Evolutionary conservation across 164 flowering plant species (phyloP), one percentile per base, ranked within the genome.

Genomic region (Stephania yunnanensis): DNA sequence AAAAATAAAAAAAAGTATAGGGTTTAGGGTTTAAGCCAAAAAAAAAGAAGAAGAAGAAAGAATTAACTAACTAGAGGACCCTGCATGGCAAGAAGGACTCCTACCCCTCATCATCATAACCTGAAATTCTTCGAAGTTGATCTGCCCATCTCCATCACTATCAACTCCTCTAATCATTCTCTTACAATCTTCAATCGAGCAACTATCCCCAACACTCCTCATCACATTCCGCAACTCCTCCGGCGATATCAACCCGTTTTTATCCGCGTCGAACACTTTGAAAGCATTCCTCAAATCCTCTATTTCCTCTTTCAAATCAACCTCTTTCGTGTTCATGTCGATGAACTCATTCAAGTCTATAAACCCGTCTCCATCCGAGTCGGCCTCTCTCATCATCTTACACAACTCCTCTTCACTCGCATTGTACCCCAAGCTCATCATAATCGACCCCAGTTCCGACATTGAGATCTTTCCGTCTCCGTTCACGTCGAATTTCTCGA

Each of bases 381-480:
- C 97, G 44, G 86, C 87, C 77, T 87, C 94, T 0, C 42, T 52
- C 50, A 91, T 79, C 90, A 91, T 87, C 68, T 74, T 75, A 36
- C 52, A 63, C 9, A 90, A 79, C 70, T 93, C 97, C n/a, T 88
- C 90, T 6, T 88, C 89, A 6, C 87, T 36, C 7, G 85, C 74
- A 17, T 79, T 73, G 10, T 88, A 83, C 4, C 94, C 93, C 2
- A 93, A 82, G 80, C 87, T 83, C 8, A 76, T 73, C 88, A 93
- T 81, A 68, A 93, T 87, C 22, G 86, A 71, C 0, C 91, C 89
- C 7, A 93, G 86, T 79, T 93, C 97, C 7, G 88, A 50, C 3
- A 89, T 75, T 2, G 90, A 91, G 78, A 93, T 93, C 81, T 87
- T 90, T 25, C 96, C 97, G 78, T 93, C 97, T n/a, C 89, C 89